Evolutionary conservation across 805 yeast species (phyloP).

Genomic region (Pichia insulana): DNA sequence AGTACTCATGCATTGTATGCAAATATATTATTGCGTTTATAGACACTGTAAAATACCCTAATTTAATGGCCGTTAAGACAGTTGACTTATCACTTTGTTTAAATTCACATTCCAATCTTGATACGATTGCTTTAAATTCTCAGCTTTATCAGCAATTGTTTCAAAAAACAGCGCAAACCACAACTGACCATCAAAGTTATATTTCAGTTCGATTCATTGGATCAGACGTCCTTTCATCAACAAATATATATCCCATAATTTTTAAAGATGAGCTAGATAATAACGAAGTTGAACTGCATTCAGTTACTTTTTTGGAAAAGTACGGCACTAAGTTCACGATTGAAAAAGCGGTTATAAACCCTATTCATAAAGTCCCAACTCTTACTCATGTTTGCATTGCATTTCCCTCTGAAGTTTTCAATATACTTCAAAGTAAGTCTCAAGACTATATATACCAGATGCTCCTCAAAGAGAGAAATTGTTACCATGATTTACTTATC

Average conservation of each 20-base stretch:
- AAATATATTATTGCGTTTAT: no score
- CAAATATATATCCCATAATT: slow-evolving; percentile 30
- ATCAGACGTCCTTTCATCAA: slow-evolving; percentile 18
- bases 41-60: no score
- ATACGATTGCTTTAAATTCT: slow-evolving; percentile 16
- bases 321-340: slow-evolving; percentile 36
- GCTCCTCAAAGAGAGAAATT: slow-evolving; percentile 28
- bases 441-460: slow-evolving; percentile 25
- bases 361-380: slow-evolving; percentile 21
- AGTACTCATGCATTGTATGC: no score
- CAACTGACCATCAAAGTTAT: slow-evolving; percentile 7
- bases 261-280: slow-evolving; percentile 16
- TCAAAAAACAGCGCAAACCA: slow-evolving; percentile 5
- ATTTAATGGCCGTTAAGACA: neutral
- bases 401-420: slow-evolving; percentile 41
- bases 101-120: slow-evolving; percentile 14
- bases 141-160: slow-evolving; percentile 11
- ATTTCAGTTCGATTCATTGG: slow-evolving; percentile 20
- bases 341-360: slow-evolving; percentile 30
- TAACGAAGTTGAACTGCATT: slow-evolving; percentile 31
- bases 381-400: slow-evolving; percentile 34
- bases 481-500: slow-evolving; percentile 22
- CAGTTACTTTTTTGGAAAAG: slow-evolving; percentile 28
- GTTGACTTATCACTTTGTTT: slow-evolving; percentile 16
- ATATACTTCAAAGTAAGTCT: slow-evolving; percentile 30